Evolutionary conservation across 2,329 filamentous ascomycete genomes (phyloP).

Genomic region (Bipolaris gigantea): DNA sequence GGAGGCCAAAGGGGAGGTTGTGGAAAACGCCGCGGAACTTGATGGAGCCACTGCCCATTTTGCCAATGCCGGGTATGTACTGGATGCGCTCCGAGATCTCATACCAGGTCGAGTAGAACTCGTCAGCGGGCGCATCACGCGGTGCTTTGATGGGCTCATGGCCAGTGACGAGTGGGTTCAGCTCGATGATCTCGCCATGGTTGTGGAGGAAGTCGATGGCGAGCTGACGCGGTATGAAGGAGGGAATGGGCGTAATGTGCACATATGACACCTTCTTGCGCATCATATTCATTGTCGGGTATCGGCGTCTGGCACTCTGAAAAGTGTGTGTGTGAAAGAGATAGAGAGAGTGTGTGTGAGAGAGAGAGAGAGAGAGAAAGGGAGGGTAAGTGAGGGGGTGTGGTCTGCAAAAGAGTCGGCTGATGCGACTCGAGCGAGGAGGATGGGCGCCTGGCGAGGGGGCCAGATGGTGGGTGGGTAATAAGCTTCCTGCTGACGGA

Average conservation of each 20-base stretch:
- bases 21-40: conserved; percentile 73
- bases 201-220: conserved; percentile 73
- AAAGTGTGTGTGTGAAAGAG: background rate
- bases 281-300: conserved; percentile 38
- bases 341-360: background rate
- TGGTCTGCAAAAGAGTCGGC: background rate
- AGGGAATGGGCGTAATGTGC: conserved; percentile 69
- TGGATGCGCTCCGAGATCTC: conserved; percentile 71
- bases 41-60: conserved; percentile 66
- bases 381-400: background rate
- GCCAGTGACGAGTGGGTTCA: conserved; percentile 68
- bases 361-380: no score
- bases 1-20: conserved; percentile 70
- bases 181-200: conserved; percentile 69
- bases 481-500: conserved; percentile 13
- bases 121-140: conserved; percentile 67
- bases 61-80: conserved; percentile 67
- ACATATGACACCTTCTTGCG: conserved; percentile 67
- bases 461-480: background rate
- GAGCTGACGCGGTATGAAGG: conserved; percentile 70
- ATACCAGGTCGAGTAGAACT: conserved; percentile 75
- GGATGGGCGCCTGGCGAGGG: background rate
- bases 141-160: conserved; percentile 67
- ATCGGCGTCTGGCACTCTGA: conserved; percentile 4
- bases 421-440: conserved; percentile 4